Percentiles rank a stretch among this genome's conserved stretches.
phyloP scores from a whole-genome alignment of 2,329 filamentous ascomycete genomes.

The Pseudogymnoascus sp. region DNA sequence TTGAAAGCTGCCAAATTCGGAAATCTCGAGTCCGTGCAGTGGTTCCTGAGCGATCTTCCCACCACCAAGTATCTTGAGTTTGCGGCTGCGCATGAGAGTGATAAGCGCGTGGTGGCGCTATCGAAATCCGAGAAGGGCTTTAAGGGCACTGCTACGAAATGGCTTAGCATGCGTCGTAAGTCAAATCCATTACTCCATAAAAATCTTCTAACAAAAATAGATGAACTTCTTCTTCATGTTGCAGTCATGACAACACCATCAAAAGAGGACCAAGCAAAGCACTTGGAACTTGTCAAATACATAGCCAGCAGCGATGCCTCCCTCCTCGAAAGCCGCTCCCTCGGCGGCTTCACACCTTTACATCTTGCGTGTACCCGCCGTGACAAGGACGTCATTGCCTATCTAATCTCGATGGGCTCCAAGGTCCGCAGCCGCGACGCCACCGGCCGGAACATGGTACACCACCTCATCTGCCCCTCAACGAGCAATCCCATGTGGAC shows the following conservation, averaged over 20 bases:
- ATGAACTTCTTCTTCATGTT: constrained; percentile 57
- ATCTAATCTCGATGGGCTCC: constrained; percentile 59
- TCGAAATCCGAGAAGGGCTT: constrained; percentile 52
- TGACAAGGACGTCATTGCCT: constrained; percentile 45
- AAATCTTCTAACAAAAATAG: constrained; percentile 30
- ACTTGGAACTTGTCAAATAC: constrained; percentile 53
- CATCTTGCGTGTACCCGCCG: constrained; percentile 54
- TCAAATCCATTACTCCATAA: constrained; percentile 15
- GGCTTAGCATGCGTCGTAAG: constrained; percentile 53
- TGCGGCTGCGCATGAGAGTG: constrained; percentile 49
- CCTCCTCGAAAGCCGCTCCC: constrained; percentile 52
- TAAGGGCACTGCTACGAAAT: constrained; percentile 51
- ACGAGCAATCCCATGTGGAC: constrained; percentile 8
- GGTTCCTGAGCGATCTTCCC: constrained; percentile 66
- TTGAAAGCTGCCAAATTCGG: constrained; percentile 48
- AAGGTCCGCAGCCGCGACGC: constrained; percentile 57
- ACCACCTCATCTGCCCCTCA: constrained; percentile 39
- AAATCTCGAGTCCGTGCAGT: constrained; percentile 62
- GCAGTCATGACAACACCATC: constrained; percentile 41
- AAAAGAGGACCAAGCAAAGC: constrained; percentile 26
- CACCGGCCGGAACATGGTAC: constrained; percentile 58
- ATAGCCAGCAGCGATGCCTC: constrained; percentile 54
- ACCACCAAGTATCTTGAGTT: constrained; percentile 61
- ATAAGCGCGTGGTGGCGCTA: constrained; percentile 54
- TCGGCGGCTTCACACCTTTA: constrained; percentile 55